These are phyloP conservation scores for Syzygium grande DNA, from an alignment of 345 rosid genomes.

Conservation along the genomic window DNA sequence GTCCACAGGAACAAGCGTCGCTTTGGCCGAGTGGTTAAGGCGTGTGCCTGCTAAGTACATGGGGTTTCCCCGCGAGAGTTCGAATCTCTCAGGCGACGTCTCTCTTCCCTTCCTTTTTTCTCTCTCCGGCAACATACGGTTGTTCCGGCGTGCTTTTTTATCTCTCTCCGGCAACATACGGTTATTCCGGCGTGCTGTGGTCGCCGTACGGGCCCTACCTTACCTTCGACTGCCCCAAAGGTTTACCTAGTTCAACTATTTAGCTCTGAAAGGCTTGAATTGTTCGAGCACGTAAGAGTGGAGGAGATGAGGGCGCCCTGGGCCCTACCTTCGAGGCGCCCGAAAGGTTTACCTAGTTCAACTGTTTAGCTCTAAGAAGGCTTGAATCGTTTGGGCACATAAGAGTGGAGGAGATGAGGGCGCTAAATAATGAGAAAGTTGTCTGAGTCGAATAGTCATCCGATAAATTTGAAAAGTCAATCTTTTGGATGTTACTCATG, in stretches of 20 bases:
- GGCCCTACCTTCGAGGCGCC: too few species aligned
- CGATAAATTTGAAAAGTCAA: neutral
- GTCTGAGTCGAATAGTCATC: neutral
- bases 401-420: conserved; percentile 28
- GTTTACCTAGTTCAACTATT: too few species aligned
- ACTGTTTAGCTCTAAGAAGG: too few species aligned
- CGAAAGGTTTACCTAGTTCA: too few species aligned
- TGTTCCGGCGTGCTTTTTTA: too few species aligned
- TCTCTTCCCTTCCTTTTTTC: neutral
- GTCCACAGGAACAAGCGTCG: conserved; percentile 1
- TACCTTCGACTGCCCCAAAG: too few species aligned
- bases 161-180: too few species aligned
- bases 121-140: neutral
- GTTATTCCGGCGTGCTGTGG: too few species aligned
- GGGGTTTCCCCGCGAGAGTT: conserved; percentile 86
- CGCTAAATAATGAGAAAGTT: conserved; percentile 3
- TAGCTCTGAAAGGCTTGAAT: neutral
- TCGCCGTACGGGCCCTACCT: too few species aligned
- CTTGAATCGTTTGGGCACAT: conserved; percentile 29
- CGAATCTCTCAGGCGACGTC: conserved; percentile 73
- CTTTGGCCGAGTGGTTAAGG: conserved; percentile 97
- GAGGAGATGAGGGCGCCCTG: conserved; percentile 23
- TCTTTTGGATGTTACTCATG: neutral
- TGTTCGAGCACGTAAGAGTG: conserved; percentile 35
- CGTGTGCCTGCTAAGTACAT: conserved; percentile 91